phyloP scores from a whole-genome alignment of 805 yeast species.

The Debaryomyces prosopidis region DNA sequence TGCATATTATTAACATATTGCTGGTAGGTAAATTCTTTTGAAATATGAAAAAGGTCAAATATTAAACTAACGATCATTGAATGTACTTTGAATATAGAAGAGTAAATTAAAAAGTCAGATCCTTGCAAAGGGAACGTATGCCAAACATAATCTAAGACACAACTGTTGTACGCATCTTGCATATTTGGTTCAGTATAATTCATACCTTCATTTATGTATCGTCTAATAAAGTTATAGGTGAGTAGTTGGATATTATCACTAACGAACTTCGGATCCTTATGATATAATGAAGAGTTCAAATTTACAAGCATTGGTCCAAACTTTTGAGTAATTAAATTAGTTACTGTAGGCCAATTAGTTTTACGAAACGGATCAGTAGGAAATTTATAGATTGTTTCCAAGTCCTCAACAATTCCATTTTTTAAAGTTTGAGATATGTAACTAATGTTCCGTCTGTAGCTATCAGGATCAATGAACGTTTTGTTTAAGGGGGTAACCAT shows the following conservation, averaged over 20 bases:
- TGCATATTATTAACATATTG: slow-evolving; percentile 27
- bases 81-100: slow-evolving; percentile 45
- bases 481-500: slow-evolving; percentile 52
- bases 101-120: slow-evolving; percentile 48
- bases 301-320: slow-evolving; percentile 49
- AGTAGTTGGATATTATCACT: slow-evolving; percentile 11
- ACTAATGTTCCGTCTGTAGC: slow-evolving; percentile 35
- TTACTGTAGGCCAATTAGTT: slow-evolving; percentile 53
- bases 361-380: slow-evolving; percentile 18
- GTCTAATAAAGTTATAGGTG: slow-evolving; percentile 46
- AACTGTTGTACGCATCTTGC: slow-evolving; percentile 29
- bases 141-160: slow-evolving; percentile 49
- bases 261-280: slow-evolving; percentile 4
- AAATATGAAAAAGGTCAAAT: slow-evolving; percentile 30
- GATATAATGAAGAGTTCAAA: slow-evolving; percentile 43
- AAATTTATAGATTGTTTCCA: slow-evolving; percentile 26
- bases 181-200: slow-evolving; percentile 11
- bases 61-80: slow-evolving; percentile 34
- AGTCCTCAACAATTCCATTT: slow-evolving; percentile 30
- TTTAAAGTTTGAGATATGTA: slow-evolving; percentile 30
- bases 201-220: slow-evolving; percentile 34
- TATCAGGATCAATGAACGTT: slow-evolving; percentile 49
- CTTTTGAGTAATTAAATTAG: slow-evolving; percentile 49
- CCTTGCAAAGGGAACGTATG: slow-evolving; percentile 41
- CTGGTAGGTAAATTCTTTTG: slow-evolving; percentile 32